A percentile compares a stretch with the other conserved stretches of the same genome.
phyloP scores from a whole-genome alignment of 257 asterid species.

The Henckelia pumila region DNA sequence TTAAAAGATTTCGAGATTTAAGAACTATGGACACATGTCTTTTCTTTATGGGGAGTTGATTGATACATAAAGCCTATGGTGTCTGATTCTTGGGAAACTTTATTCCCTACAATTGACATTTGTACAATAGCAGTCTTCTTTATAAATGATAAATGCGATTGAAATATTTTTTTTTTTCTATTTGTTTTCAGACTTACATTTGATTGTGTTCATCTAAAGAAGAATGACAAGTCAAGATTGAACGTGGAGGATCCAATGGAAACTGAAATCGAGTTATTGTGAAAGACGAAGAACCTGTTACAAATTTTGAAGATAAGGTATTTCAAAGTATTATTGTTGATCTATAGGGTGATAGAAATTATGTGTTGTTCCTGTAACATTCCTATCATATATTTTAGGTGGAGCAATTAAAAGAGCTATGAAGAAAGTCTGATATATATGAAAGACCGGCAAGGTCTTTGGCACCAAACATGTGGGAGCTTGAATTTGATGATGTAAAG shows the following conservation, averaged over 20 bases:
- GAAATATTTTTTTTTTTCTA: background rate
- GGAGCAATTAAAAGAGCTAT: slow-evolving; percentile 71
- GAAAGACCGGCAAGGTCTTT: slow-evolving; percentile 83
- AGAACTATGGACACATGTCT: too few species aligned
- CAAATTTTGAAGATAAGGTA: slow-evolving; percentile 64
- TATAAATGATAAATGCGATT: background rate
- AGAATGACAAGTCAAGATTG: slow-evolving; percentile 85
- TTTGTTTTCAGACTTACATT: slow-evolving; percentile 79
- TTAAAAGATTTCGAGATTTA: too few species aligned
- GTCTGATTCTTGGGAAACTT: too few species aligned
- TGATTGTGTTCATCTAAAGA: slow-evolving; percentile 90
- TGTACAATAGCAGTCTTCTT: slow-evolving; percentile 14
- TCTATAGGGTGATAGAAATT: background rate
- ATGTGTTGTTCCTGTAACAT: slow-evolving; percentile 10
- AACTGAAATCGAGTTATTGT: slow-evolving; percentile 40
- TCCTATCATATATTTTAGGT: slow-evolving; percentile 44
- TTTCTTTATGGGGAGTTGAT: too few species aligned
- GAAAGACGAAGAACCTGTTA: slow-evolving; percentile 41
- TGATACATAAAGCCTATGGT: too few species aligned
- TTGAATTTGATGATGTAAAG: slow-evolving; percentile 97
- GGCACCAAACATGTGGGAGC: slow-evolving; percentile 99
- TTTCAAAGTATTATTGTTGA: slow-evolving; percentile 12
- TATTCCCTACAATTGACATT: slow-evolving; percentile 33
- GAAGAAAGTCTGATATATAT: slow-evolving; percentile 81
- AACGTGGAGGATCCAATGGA: slow-evolving; percentile 72